These are phyloP conservation scores for Sclerotinia nivalis DNA, from an alignment of 2,329 filamentous ascomycete genomes.

Conservation along the genomic window DNA sequence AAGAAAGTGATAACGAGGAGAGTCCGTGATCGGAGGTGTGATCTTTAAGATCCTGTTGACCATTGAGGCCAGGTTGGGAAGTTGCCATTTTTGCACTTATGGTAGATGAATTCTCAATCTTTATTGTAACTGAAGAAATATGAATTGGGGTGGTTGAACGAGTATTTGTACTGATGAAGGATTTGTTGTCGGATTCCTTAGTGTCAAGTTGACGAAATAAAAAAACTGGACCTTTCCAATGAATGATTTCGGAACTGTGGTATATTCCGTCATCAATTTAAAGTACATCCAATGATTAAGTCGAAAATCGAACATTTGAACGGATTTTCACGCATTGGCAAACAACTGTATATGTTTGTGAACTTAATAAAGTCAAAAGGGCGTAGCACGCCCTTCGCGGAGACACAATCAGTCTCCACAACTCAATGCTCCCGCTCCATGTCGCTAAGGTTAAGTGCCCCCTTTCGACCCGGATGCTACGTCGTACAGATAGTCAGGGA, in stretches of 20 bases:
- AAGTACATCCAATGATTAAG: neutral
- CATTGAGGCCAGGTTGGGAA: constrained; percentile 25
- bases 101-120: neutral
- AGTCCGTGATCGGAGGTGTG: constrained; percentile 27
- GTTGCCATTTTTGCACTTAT: constrained; percentile 29
- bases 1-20: constrained; percentile 57
- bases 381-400: neutral
- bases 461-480: constrained; percentile 6
- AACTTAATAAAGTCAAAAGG: neutral
- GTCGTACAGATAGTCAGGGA: neutral
- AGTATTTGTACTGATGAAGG: neutral
- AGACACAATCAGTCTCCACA: neutral
- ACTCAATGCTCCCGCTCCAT: neutral
- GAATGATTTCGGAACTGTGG: neutral
- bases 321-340: neutral
- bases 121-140: too few species aligned
- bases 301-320: neutral
- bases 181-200: neutral
- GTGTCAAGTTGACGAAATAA: neutral
- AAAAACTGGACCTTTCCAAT: constrained; percentile 2
- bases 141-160: neutral
- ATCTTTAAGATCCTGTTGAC: constrained; percentile 27
- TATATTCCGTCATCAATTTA: neutral
- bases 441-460: constrained; percentile 8
- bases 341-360: neutral